A percentile compares a stretch with the other conserved stretches of the same genome.
Evolutionary conservation across 1,139 yeast species (phyloP).

Genomic region (Casaregolazyma lundiana): DNA sequence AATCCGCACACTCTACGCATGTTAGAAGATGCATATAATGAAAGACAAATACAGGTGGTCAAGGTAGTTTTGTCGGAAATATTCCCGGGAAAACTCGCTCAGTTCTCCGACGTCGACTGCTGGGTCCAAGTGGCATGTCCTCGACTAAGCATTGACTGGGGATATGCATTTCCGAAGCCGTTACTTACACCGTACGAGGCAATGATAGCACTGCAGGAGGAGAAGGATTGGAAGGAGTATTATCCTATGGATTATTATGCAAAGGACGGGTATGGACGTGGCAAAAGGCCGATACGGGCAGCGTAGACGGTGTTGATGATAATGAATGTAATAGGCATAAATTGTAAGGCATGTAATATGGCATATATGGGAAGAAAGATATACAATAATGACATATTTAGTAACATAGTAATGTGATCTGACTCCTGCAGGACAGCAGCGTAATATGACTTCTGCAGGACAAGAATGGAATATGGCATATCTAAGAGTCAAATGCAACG

Average conservation of each 20-base stretch:
- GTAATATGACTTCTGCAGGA: too few species aligned
- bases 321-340: too few species aligned
- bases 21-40: conserved; percentile 50
- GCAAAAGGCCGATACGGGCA: conserved; percentile 51
- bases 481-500: too few species aligned
- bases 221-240: conserved; percentile 57
- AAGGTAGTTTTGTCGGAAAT: conserved; percentile 87
- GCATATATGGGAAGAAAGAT: too few species aligned
- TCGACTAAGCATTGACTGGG: conserved; percentile 95
- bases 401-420: too few species aligned
- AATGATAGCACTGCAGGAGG: conserved; percentile 78
- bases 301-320: background rate
- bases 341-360: too few species aligned
- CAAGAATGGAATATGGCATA: too few species aligned
- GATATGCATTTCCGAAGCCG: conserved; percentile 93
- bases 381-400: too few species aligned
- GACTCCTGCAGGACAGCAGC: too few species aligned
- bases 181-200: conserved; percentile 94
- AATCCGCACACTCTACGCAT: conserved; percentile 68
- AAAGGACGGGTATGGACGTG: conserved; percentile 90
- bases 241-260: conserved; percentile 97
- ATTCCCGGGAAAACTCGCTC: conserved; percentile 88
- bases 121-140: conserved; percentile 99
- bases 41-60: conserved; percentile 62
- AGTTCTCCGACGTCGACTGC: conserved; percentile 90